Percentiles rank a stretch among this genome's conserved stretches.
Conservation (phyloP, 768 basidiomycete genomes). For the Daedaleopsis nitida region DNA sequence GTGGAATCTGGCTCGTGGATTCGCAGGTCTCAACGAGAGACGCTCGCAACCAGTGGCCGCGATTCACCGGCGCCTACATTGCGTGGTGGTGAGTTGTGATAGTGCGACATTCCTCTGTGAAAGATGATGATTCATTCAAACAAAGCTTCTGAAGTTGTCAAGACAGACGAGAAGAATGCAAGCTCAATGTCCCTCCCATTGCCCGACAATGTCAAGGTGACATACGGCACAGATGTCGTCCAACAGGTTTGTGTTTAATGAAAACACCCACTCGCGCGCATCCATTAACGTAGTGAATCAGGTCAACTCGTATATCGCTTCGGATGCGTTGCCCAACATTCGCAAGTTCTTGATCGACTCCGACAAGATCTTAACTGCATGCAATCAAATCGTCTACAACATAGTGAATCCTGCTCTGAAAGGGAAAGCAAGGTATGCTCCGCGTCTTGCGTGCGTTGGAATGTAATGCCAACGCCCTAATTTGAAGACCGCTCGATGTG, state of each 20-base stretch:
- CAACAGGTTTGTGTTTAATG: constrained; percentile 41
- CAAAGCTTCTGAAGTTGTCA: constrained; percentile 32
- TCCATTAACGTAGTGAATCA: constrained; percentile 31
- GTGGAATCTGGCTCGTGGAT: constrained; percentile 84
- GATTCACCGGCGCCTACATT: constrained; percentile 70
- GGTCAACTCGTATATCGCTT: constrained; percentile 74
- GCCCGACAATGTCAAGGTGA: constrained; percentile 31
- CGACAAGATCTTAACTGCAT: constrained; percentile 79
- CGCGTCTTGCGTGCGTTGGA: not conserved
- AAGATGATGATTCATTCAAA: not conserved
- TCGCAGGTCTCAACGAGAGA: constrained; percentile 65
- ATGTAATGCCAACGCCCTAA: constrained; percentile 10
- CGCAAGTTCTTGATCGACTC: constrained; percentile 80
- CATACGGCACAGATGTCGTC: constrained; percentile 42
- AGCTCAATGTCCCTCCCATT: constrained; percentile 44
- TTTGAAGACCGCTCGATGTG: constrained; percentile 70
- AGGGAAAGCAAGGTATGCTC: constrained; percentile 65
- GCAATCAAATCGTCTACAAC: constrained; percentile 83
- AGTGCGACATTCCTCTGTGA: not conserved
- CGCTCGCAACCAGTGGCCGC: constrained; percentile 62
- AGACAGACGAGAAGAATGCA: constrained; percentile 64
- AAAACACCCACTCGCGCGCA: not conserved
- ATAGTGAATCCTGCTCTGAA: constrained; percentile 82
- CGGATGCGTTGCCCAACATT: constrained; percentile 68
- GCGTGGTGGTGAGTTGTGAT: constrained; percentile 47